These are phyloP conservation scores for Tephrocybe sp. DNA, from an alignment of 768 basidiomycete genomes.

Conservation along the genomic window DNA sequence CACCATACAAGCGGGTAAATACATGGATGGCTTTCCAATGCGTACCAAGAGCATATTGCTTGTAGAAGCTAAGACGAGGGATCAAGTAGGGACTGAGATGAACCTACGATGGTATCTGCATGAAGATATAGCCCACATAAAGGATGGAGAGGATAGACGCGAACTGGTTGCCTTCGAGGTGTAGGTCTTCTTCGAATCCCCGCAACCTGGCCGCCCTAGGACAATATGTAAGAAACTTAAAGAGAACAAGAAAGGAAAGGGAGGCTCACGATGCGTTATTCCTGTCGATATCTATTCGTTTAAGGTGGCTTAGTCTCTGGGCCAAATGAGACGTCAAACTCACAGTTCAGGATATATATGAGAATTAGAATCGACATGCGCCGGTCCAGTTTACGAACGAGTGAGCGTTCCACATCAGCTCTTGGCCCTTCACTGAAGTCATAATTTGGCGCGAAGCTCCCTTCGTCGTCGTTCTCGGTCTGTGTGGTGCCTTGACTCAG, in stretches of 20 bases:
- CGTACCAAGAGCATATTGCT: constrained; percentile 79
- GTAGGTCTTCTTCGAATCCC: constrained; percentile 70
- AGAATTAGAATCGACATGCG: constrained; percentile 55
- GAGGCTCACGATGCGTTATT: constrained; percentile 55
- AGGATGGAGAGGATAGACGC: constrained; percentile 67
- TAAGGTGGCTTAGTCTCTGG: not conserved
- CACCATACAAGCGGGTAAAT: constrained; percentile 67
- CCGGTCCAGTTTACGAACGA: constrained; percentile 56
- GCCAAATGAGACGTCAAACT: constrained; percentile 15
- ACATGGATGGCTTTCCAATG: constrained; percentile 67
- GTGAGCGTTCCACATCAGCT: constrained; percentile 47
- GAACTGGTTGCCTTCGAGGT: constrained; percentile 62
- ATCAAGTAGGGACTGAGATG: not conserved
- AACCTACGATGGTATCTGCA: constrained; percentile 78
- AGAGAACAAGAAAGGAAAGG: not conserved
- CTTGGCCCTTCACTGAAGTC: constrained; percentile 46
- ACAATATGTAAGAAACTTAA: not conserved
- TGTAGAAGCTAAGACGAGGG: not conserved
- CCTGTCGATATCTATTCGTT: constrained; percentile 59
- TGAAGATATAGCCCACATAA: constrained; percentile 73
- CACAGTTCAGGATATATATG: constrained; percentile 54
- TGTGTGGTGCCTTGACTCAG: not conserved
- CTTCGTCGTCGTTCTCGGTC: not conserved
- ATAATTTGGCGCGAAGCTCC: constrained; percentile 36
- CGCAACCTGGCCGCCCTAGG: constrained; percentile 68